Conservation (phyloP, 306 rosid genomes). For the Clitoria ternatea region DNA sequence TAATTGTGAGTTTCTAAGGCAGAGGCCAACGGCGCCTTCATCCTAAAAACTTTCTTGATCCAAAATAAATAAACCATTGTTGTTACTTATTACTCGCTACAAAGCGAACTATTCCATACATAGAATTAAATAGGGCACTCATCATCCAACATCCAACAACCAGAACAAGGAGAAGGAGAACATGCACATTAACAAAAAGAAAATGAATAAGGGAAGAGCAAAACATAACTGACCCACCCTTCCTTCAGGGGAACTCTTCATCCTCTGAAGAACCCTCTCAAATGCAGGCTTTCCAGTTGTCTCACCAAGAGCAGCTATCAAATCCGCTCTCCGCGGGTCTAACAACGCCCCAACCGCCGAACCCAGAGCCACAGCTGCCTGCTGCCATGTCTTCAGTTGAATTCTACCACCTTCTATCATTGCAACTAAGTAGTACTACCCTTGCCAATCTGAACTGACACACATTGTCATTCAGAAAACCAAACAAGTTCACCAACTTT, state of each 20-base stretch:
- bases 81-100: background rate
- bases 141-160: background rate
- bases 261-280: conserved; percentile 74
- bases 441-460: background rate
- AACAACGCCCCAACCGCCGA: conserved; percentile 92
- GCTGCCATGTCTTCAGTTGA: conserved; percentile 79
- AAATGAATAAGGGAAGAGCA: background rate
- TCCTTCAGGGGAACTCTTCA: conserved; percentile 75
- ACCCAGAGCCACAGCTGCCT: conserved; percentile 83
- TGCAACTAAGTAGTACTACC: background rate
- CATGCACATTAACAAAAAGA: background rate
- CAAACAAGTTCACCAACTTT: background rate
- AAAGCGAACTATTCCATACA: background rate
- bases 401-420: conserved; percentile 58
- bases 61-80: background rate
- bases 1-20: no score
- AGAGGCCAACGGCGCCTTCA: background rate
- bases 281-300: conserved; percentile 93
- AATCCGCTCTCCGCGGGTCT: conserved; percentile 90
- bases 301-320: conserved; percentile 94
- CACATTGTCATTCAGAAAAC: background rate
- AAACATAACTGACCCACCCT: conserved; percentile 41
- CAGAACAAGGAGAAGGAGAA: background rate
- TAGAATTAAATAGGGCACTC: background rate
- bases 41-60: background rate